Evolutionary conservation across 2,329 filamentous ascomycete genomes (phyloP).

Genomic region (Pseudogymnoascus sp.): DNA sequence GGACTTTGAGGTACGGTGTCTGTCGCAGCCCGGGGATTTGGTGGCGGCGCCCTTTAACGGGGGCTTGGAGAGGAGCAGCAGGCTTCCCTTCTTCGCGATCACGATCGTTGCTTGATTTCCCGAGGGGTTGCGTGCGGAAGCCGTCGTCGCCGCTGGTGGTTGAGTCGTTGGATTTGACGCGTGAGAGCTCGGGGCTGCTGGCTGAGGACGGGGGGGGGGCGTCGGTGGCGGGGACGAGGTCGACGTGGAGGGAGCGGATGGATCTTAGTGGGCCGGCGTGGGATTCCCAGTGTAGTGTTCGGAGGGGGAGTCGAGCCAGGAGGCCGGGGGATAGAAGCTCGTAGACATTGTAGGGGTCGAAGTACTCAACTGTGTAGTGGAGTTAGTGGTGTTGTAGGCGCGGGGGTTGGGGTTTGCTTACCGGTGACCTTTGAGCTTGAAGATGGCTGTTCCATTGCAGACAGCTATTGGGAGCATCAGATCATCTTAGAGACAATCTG

Average conservation of each 20-base stretch:
- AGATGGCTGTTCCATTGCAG: conserved; percentile 55
- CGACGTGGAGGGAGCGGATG: conserved; percentile 85
- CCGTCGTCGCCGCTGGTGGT: conserved; percentile 41
- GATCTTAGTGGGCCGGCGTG: conserved; percentile 84
- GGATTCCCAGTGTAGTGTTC: conserved; percentile 95
- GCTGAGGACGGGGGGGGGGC: conserved; percentile 31
- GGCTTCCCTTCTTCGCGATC: conserved; percentile 20
- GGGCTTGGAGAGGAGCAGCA: conserved; percentile 15
- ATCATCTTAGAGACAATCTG: conserved; percentile 8
- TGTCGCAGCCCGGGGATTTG: conserved; percentile 90
- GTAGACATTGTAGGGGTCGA: conserved; percentile 85
- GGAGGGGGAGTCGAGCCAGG: conserved; percentile 69
- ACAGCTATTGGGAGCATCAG: conserved; percentile 20
- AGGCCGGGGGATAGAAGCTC: conserved; percentile 71
- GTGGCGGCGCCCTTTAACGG: conserved; percentile 60
- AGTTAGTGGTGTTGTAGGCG: not conserved
- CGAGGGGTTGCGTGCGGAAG: conserved; percentile 48
- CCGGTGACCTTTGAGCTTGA: conserved; percentile 72
- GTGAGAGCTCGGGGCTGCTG: conserved; percentile 27
- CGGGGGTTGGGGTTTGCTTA: conserved; percentile 30
- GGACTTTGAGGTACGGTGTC: conserved; percentile 88
- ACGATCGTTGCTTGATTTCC: conserved; percentile 28
- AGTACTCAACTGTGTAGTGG: conserved; percentile 74
- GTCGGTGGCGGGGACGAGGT: conserved; percentile 58
- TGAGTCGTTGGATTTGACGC: conserved; percentile 31